phyloP scores from a whole-genome alignment of 2,329 filamentous ascomycete genomes.

The Colletotrichum caudatum region DNA sequence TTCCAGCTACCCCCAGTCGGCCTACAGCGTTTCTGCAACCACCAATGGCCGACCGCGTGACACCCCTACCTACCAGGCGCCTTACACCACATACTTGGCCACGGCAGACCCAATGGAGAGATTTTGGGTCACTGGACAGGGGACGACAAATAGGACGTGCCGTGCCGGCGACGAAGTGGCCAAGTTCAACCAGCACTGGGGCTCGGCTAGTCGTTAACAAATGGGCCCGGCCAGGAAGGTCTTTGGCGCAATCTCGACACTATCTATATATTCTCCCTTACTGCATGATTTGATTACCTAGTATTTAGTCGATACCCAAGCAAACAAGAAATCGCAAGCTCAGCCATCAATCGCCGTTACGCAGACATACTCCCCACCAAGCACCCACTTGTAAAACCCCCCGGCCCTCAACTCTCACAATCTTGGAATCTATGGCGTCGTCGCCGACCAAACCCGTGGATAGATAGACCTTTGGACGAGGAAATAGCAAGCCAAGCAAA shows the following conservation, averaged over 20 bases:
- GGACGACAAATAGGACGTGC: conserved; percentile 6
- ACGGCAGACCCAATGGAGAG: conserved; percentile 16
- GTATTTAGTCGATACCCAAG: conserved; percentile 10
- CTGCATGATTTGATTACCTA: conserved; percentile 10
- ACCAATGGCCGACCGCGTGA: conserved; percentile 14
- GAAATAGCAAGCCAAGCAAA: neutral
- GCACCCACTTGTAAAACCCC: neutral
- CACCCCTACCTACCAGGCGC: conserved; percentile 6
- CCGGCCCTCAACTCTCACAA: neutral
- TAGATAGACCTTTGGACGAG: neutral
- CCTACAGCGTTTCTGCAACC: conserved; percentile 27
- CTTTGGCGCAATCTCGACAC: neutral
- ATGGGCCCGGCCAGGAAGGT: neutral
- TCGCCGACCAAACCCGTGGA: neutral
- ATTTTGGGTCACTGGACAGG: conserved; percentile 33
- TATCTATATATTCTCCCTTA: neutral
- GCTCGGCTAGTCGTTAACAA: conserved; percentile 18
- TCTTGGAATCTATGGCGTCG: neutral
- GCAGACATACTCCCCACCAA: neutral
- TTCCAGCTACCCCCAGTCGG: conserved; percentile 28
- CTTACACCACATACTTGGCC: conserved; percentile 6
- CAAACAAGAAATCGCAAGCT: neutral
- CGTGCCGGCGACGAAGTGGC: conserved; percentile 11
- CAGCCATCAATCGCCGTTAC: neutral
- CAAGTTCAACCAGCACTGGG: conserved; percentile 17